phyloP scores from a whole-genome alignment of 2,329 filamentous ascomycete genomes.

The Setomelanomma holmii region DNA sequence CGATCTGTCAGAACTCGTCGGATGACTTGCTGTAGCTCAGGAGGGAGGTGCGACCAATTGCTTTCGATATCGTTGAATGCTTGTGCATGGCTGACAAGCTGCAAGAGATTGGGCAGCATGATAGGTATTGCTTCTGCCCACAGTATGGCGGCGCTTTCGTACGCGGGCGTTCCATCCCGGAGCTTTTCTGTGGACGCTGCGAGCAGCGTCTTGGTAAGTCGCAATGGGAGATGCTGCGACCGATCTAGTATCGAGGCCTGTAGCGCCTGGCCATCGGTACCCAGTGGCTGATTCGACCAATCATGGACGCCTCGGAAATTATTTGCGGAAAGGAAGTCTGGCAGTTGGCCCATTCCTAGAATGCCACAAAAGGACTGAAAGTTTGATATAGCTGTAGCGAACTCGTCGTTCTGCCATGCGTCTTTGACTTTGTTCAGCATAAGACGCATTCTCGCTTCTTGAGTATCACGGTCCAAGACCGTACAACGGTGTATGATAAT shows the following conservation, averaged over 20 bases:
- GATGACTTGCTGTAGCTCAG: constrained; percentile 79
- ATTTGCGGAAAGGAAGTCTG: constrained; percentile 76
- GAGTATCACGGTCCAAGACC: constrained; percentile 73
- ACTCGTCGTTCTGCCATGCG: constrained; percentile 76
- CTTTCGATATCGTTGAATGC: constrained; percentile 80
- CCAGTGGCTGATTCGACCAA: constrained; percentile 80
- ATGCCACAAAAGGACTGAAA: constrained; percentile 82
- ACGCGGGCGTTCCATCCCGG: constrained; percentile 74
- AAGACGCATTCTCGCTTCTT: constrained; percentile 73
- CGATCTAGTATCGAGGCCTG: constrained; percentile 81
- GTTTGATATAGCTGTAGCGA: constrained; percentile 73
- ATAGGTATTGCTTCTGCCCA: constrained; percentile 84
- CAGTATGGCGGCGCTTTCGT: constrained; percentile 77
- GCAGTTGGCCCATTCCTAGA: constrained; percentile 80
- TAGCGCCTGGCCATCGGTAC: constrained; percentile 78
- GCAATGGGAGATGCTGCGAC: constrained; percentile 77
- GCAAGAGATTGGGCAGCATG: constrained; percentile 84
- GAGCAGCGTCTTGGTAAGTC: constrained; percentile 90
- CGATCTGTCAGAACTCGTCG: constrained; percentile 86
- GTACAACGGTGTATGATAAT: constrained; percentile 90
- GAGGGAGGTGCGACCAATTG: constrained; percentile 80
- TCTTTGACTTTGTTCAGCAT: constrained; percentile 85
- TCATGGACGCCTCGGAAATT: constrained; percentile 79
- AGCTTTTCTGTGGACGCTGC: constrained; percentile 90
- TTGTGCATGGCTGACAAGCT: constrained; percentile 88